Evolutionary conservation across 306 rosid species (phyloP).

Genomic region (Arachis hypogaea): DNA sequence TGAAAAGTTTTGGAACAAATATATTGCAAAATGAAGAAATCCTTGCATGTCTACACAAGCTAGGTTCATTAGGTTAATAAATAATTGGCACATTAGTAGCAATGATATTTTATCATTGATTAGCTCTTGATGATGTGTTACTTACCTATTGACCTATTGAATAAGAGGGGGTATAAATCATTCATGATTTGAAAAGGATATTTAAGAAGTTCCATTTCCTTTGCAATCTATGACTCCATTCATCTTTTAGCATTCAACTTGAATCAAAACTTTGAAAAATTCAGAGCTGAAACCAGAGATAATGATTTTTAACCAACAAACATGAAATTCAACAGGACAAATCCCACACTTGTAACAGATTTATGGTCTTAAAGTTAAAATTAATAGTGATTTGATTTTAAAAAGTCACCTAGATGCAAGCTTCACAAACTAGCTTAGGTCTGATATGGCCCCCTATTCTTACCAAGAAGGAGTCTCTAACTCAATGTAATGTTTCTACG

Average conservation of each 20-base stretch:
- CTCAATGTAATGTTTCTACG: not conserved
- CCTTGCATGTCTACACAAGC: not conserved
- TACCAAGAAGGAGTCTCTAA: not conserved
- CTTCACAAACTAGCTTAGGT: not conserved
- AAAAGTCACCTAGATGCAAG: not conserved
- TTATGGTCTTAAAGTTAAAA: slow-evolving; percentile 24
- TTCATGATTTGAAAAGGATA: not conserved
- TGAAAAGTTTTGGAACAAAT: slow-evolving; percentile 10
- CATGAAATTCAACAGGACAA: slow-evolving; percentile 14
- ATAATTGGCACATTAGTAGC: not conserved
- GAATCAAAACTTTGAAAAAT: not conserved
- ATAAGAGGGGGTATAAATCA: not conserved
- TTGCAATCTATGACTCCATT: not conserved
- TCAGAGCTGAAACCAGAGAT: not conserved
- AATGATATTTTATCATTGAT: not conserved
- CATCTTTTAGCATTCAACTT: not conserved
- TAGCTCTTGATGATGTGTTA: not conserved
- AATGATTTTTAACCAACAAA: not conserved
- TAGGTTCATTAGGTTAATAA: not conserved
- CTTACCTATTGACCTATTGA: too few species aligned
- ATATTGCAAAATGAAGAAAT: slow-evolving; percentile 7
- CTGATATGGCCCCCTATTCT: slow-evolving; percentile 14
- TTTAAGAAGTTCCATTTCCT: not conserved
- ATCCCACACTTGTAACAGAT: slow-evolving; percentile 2
- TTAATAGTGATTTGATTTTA: not conserved